Conservation (phyloP, 2,329 filamentous ascomycete genomes). For the Aspergillus aculeatinus region DNA sequence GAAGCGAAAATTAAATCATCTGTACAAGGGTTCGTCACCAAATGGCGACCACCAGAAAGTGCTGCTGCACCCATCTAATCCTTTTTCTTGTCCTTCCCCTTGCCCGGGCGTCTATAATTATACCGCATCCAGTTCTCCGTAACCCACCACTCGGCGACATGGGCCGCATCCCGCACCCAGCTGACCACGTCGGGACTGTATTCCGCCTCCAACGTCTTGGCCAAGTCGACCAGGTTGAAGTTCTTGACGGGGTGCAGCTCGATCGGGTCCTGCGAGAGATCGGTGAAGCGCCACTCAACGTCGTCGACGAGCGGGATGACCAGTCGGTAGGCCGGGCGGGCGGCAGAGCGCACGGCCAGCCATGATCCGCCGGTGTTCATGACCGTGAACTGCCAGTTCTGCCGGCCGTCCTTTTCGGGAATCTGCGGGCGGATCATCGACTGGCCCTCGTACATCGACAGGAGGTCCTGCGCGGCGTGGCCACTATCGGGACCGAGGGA, state of each 20-base stretch:
- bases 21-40: neutral
- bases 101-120: slow-evolving; percentile 13
- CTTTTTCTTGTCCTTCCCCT: neutral
- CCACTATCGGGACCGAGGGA: slow-evolving; percentile 27
- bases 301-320: slow-evolving; percentile 34
- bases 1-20: neutral
- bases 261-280: slow-evolving; percentile 27
- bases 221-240: slow-evolving; percentile 26
- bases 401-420: slow-evolving; percentile 19
- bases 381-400: slow-evolving; percentile 37
- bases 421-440: slow-evolving; percentile 31
- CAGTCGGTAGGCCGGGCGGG: slow-evolving; percentile 27
- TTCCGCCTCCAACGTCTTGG: slow-evolving; percentile 16
- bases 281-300: slow-evolving; percentile 35
- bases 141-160: slow-evolving; percentile 33
- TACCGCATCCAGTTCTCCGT: slow-evolving; percentile 31
- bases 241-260: slow-evolving; percentile 24
- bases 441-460: slow-evolving; percentile 34
- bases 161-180: slow-evolving; percentile 29
- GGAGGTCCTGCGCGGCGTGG: slow-evolving; percentile 25
- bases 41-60: neutral
- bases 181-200: slow-evolving; percentile 21
- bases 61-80: neutral
- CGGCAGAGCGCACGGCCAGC: slow-evolving; percentile 33
- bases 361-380: slow-evolving; percentile 37